Conservation (phyloP, 345 rosid genomes). For the Melaleuca alternifolia region DNA sequence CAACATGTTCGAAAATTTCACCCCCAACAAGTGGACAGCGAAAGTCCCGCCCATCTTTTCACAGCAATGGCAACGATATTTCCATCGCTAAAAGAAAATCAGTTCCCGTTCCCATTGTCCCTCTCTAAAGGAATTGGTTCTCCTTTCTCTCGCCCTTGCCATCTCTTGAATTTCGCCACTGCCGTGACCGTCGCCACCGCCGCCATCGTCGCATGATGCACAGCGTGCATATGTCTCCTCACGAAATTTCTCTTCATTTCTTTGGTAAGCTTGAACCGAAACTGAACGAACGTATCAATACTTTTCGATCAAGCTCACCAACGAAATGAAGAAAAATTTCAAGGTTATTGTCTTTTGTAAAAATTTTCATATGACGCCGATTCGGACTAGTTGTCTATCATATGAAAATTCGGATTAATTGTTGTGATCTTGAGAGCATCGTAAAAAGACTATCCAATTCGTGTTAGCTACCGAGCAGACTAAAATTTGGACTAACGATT, state of each 20-base stretch:
- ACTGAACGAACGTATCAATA: background rate
- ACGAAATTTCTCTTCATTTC: background rate
- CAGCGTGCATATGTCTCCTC: background rate
- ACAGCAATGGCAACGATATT: background rate
- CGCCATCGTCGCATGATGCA: accelerated
- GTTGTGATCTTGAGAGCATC: background rate
- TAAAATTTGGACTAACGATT: background rate
- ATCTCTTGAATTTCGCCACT: background rate
- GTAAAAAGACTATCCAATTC: background rate
- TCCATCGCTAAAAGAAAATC: background rate
- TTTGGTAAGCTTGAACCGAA: background rate
- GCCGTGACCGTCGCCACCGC: background rate
- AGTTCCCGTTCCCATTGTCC: background rate
- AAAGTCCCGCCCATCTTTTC: background rate
- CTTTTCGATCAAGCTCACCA: too few relatives aligned
- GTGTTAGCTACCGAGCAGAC: background rate
- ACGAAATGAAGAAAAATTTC: too few relatives aligned
- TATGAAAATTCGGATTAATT: background rate
- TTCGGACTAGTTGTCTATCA: too few relatives aligned
- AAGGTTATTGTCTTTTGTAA: too few relatives aligned
- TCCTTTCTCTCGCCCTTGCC: background rate
- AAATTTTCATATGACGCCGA: too few relatives aligned
- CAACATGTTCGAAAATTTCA: too few relatives aligned
- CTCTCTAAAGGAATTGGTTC: background rate
- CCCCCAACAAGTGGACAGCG: too few relatives aligned